Evolutionary conservation across 345 rosid species (phyloP).

Genomic region (Eucalyptus sp.): DNA sequence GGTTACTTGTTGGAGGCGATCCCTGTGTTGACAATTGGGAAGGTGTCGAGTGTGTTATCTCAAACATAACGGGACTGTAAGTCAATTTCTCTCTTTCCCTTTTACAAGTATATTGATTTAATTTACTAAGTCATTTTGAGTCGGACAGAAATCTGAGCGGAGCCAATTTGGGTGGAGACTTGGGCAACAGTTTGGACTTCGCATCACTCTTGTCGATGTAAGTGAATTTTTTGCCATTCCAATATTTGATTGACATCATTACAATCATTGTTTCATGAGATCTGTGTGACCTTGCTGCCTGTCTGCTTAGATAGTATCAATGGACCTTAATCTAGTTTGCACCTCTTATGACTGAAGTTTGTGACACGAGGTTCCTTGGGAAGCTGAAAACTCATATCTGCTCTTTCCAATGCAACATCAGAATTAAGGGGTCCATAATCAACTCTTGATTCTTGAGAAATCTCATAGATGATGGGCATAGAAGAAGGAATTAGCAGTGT

Average conservation of each 20-base stretch:
- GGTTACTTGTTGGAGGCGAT: slow-evolving; percentile 86
- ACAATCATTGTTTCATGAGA: not conserved
- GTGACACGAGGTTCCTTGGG: not conserved
- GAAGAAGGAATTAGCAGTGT: not conserved
- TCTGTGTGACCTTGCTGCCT: not conserved
- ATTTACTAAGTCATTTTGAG: not conserved
- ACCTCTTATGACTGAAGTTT: not conserved
- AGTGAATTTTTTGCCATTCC: slow-evolving; percentile 4
- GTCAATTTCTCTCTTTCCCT: slow-evolving; percentile 1
- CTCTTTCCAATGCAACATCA: not conserved
- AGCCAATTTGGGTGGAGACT: slow-evolving; percentile 52
- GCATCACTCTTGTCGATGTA: slow-evolving; percentile 61
- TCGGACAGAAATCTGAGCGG: slow-evolving; percentile 51
- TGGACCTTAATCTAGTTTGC: not conserved
- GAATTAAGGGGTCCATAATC: not conserved
- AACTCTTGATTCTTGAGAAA: not conserved
- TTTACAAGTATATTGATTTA: not conserved
- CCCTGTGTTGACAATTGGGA: slow-evolving; percentile 86
- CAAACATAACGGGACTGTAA: slow-evolving; percentile 74
- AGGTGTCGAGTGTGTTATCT: slow-evolving; percentile 73
- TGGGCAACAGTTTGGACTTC: slow-evolving; percentile 41
- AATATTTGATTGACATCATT: not conserved
- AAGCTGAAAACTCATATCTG: not conserved
- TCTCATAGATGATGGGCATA: not conserved
- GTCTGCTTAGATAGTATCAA: not conserved